These are phyloP conservation scores for Ceratocystis cubensis DNA, from an alignment of 2,329 filamentous ascomycete genomes.

Conservation along the genomic window DNA sequence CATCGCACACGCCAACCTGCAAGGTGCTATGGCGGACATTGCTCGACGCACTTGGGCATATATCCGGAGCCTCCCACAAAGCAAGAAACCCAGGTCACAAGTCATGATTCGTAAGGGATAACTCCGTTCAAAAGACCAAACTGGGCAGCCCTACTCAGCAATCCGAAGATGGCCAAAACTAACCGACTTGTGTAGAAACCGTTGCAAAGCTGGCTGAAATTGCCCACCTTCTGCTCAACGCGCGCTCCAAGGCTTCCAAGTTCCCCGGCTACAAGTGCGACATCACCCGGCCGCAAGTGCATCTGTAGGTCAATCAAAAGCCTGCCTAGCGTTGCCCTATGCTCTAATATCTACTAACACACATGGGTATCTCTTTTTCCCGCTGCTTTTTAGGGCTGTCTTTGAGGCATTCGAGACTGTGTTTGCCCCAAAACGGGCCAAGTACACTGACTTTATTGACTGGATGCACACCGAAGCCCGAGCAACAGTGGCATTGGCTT, in stretches of 20 bases:
- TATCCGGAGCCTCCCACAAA: conserved; percentile 42
- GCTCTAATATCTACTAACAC: not conserved
- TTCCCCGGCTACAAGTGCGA: conserved; percentile 44
- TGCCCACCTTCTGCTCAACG: conserved; percentile 51
- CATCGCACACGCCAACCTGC: conserved; percentile 62
- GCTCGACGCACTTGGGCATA: conserved; percentile 63
- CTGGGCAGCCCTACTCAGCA: not conserved
- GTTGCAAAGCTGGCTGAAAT: conserved; percentile 54
- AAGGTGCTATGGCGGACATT: conserved; percentile 61
- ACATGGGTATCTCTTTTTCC: not conserved
- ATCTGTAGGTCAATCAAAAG: conserved; percentile 15
- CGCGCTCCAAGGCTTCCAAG: conserved; percentile 34
- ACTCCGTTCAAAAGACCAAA: not conserved
- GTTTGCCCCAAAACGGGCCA: conserved; percentile 58
- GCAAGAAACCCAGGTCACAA: conserved; percentile 42
- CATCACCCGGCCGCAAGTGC: conserved; percentile 18
- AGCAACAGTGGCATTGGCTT: conserved; percentile 23
- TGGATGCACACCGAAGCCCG: conserved; percentile 50
- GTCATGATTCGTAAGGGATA: conserved; percentile 50
- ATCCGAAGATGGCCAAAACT: conserved; percentile 19
- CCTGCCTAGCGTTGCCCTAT: too few species aligned
- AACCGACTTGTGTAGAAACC: conserved; percentile 42
- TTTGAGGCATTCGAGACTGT: conserved; percentile 58
- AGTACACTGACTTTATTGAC: conserved; percentile 47
- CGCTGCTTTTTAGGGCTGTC: conserved; percentile 41